Evolutionary conservation across 495 filamentous ascomycete species (phyloP).

Genomic region (Pseudoneurospora amorphoporcata): DNA sequence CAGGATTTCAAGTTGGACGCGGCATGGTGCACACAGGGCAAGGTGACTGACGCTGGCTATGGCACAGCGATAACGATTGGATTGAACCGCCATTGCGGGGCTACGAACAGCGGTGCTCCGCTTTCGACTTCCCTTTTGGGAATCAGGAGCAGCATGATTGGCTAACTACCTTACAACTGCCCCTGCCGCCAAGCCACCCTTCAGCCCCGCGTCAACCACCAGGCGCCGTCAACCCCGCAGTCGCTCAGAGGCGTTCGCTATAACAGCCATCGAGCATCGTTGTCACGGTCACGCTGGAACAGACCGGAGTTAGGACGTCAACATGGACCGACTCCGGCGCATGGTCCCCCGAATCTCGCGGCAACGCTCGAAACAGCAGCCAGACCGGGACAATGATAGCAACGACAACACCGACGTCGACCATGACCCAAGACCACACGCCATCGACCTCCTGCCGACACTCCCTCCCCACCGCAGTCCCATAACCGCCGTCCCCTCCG

Average conservation of each 20-base stretch:
- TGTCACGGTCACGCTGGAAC: not conserved
- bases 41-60: not conserved
- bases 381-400: not conserved
- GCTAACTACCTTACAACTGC: not conserved
- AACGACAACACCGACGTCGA: not conserved
- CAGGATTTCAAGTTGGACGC: not conserved
- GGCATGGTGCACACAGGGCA: not conserved
- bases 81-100: not conserved
- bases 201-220: too few species aligned
- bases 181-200: not conserved
- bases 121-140: not conserved
- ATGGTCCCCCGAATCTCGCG: not conserved
- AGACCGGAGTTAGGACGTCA: not conserved
- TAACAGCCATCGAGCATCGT: not conserved
- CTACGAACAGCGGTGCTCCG: not conserved
- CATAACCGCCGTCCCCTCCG: not conserved
- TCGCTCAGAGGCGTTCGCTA: not conserved
- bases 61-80: not conserved
- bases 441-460: conserved; percentile 7
- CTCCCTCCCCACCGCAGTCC: conserved; percentile 6
- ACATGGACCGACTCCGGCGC: not conserved
- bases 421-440: not conserved
- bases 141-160: not conserved
- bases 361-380: not conserved
- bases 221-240: not conserved